phyloP scores from a whole-genome alignment of 2,329 filamentous ascomycete genomes.

The Colletotrichum falcatum region DNA sequence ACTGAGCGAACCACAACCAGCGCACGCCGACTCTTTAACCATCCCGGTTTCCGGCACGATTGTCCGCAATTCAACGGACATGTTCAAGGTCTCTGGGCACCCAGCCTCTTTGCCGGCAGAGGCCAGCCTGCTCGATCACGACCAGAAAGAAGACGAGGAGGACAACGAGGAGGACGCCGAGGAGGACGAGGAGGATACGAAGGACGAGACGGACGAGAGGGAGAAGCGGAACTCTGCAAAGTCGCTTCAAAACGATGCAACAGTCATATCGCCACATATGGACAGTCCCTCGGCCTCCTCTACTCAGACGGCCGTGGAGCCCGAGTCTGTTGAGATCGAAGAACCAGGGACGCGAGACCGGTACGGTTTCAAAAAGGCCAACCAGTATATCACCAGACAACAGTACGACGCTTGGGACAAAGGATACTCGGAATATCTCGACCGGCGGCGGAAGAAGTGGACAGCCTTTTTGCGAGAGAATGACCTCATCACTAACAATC shows the following conservation, averaged over 20 bases:
- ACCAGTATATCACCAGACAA: constrained; percentile 79
- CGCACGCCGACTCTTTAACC: constrained; percentile 43
- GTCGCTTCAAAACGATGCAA: constrained; percentile 49
- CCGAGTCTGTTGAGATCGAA: constrained; percentile 53
- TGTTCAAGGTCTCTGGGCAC: constrained; percentile 55
- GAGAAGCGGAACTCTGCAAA: constrained; percentile 65
- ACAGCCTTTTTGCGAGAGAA: constrained; percentile 79
- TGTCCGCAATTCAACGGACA: constrained; percentile 51
- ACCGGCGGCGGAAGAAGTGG: constrained; percentile 86
- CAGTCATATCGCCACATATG: constrained; percentile 43
- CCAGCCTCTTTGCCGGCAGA: constrained; percentile 52
- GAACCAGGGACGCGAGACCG: constrained; percentile 74
- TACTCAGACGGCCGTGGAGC: constrained; percentile 45
- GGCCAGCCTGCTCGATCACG: constrained; percentile 43
- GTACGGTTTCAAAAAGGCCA: constrained; percentile 93
- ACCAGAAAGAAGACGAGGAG: constrained; percentile 42
- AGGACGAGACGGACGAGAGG: constrained; percentile 38
- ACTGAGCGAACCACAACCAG: constrained; percentile 52
- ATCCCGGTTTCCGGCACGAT: constrained; percentile 41
- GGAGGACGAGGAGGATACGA: constrained; percentile 40
- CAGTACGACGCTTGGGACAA: constrained; percentile 87
- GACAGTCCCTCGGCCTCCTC: constrained; percentile 32
- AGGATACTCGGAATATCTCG: constrained; percentile 80
- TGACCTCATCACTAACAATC: constrained; percentile 77
- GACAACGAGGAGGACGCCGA: constrained; percentile 41